phyloP scores from a whole-genome alignment of 257 asterid species.

The Solanum piurae region DNA sequence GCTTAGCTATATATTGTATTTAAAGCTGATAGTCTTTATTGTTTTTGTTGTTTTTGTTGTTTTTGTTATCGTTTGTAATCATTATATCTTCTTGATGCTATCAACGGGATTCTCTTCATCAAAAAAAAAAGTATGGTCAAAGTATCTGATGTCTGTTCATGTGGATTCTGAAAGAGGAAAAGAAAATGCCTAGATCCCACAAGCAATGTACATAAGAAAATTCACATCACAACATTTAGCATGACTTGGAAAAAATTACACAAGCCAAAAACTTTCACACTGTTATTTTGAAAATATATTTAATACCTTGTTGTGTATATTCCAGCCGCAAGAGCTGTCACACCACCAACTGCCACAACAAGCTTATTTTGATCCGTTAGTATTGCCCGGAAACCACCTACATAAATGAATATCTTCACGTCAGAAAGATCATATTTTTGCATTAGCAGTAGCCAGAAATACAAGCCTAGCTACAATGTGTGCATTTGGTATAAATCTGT shows the following conservation, averaged over 20 bases:
- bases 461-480: neutral
- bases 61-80: neutral
- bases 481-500: neutral
- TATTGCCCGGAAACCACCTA: slow-evolving; percentile 84
- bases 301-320: slow-evolving; percentile 83
- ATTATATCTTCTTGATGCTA: neutral
- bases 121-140: neutral
- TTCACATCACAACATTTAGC: neutral
- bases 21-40: neutral
- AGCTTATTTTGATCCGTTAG: slow-evolving; percentile 86
- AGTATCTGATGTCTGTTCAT: neutral
- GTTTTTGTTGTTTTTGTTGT: neutral
- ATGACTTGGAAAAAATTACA: neutral
- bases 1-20: neutral
- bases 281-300: neutral
- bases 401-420: slow-evolving; percentile 6
- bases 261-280: neutral
- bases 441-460: neutral
- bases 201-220: neutral
- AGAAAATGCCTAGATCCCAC: neutral
- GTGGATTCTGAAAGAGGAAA: neutral
- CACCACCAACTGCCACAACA: slow-evolving; percentile 89
- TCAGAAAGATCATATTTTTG: neutral
- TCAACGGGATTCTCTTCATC: neutral
- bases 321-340: slow-evolving; percentile 99